Evolutionary conservation across 805 yeast genomes (phyloP), one percentile per base, ranked within the genome.

Genomic region (Yamadazyma akitaensis): DNA sequence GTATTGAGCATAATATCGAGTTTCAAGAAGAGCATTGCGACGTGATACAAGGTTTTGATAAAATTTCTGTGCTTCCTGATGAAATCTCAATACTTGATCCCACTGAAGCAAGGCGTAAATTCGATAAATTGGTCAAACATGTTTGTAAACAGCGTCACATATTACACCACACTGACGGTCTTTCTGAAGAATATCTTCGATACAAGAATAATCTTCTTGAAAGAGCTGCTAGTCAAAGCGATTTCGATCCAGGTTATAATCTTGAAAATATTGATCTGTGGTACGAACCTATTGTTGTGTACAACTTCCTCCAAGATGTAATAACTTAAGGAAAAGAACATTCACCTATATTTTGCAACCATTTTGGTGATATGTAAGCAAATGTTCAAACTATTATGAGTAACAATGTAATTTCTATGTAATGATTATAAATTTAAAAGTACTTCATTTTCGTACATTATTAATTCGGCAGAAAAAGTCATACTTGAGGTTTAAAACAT

Each of bases 21-120:
- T 54, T 48, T 37, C 68, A 62, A 46, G 68, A 63, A 32, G 57
- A 54, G 6, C 52, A 57, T 8, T 64, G 59, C 42, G 65, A 59
- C 45, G 59, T 54, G 5, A 48, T 56, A n/a, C 56, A 55, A 42
- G 65, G 64, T 11, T 46, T 62, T 8, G 58, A 48, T 2, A 48
- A 53, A 38, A n/a, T 52, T 12, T 51, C 53, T 5, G 38, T 52
- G 16, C 30, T 19, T 9, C 56, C 56, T n/a, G 36, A 26, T 18
- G 38, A 38, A 5, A 24, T 48, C 1, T n/a, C 39, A 6, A 33
- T 25, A 3, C 16, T 16, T 21, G 25, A 47, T 37, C 43, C 34
- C 17, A 16, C 26, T 9, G 40, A 25, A n/a, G 48, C 49, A 5
- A 40, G 30, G n/a, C 13, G 12, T 1, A 49, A 52, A 37, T 52